Percentiles rank a stretch among this genome's conserved stretches.
Evolutionary conservation across 108 stramenopile genomes (phyloP).

Genomic region (Epithemia pelagica): DNA sequence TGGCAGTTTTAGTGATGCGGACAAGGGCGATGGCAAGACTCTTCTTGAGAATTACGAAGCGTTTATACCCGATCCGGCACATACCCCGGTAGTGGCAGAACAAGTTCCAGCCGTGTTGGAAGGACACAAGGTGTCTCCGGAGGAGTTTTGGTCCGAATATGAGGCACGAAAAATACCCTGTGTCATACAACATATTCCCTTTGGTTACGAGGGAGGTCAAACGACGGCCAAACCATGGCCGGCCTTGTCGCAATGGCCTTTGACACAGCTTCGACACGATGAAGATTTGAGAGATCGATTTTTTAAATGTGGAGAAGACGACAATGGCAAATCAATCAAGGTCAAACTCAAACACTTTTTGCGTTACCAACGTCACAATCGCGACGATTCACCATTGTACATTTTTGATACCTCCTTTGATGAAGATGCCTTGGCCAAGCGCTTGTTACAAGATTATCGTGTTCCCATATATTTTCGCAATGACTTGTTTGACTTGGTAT

Average conservation of each 20-base stretch:
- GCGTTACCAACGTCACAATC: slow-evolving; percentile 64
- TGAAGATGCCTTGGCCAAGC: slow-evolving; percentile 43
- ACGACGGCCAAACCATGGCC: slow-evolving; percentile 40
- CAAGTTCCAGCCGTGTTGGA: slow-evolving; percentile 35
- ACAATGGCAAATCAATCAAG: slow-evolving; percentile 87
- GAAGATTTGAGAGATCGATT: slow-evolving; percentile 31
- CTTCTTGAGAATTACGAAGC: neutral
- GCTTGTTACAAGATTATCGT: slow-evolving; percentile 53
- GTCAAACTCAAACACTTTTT: slow-evolving; percentile 90
- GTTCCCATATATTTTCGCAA: slow-evolving; percentile 91
- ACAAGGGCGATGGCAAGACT: slow-evolving; percentile 6
- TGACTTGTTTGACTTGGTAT: slow-evolving; percentile 89
- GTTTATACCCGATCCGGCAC: neutral
- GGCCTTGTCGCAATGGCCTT: slow-evolving; percentile 52
- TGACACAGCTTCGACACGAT: slow-evolving; percentile 40
- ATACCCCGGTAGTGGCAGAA: slow-evolving; percentile 26
- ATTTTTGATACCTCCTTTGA: slow-evolving; percentile 94
- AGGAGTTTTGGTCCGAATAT: slow-evolving; percentile 53
- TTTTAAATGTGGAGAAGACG: slow-evolving; percentile 97
- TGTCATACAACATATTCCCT: slow-evolving; percentile 63
- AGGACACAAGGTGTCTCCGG: slow-evolving; percentile 28
- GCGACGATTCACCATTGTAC: slow-evolving; percentile 96
- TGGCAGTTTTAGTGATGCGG: neutral
- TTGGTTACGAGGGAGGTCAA: slow-evolving; percentile 40
- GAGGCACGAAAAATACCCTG: slow-evolving; percentile 53